phyloP scores from a whole-genome alignment of 2,329 filamentous ascomycete genomes.

The Hymenotorrendiella dingleyae region DNA sequence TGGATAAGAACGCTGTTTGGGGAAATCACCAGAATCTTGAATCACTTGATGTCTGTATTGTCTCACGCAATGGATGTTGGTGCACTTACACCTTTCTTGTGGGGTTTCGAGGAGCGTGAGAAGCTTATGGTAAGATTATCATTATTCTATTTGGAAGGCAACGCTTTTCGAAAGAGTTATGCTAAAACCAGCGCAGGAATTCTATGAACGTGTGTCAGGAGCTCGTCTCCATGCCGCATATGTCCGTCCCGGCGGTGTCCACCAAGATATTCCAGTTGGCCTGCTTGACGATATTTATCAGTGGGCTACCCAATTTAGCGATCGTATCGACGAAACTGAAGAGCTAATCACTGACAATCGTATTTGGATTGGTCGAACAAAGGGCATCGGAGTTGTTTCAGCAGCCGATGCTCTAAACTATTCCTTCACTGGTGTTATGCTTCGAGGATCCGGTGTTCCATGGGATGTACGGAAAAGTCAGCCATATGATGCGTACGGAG shows the following conservation, averaged over 20 bases:
- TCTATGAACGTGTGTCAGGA: constrained; percentile 98
- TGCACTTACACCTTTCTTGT: constrained; percentile 94
- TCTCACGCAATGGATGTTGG: constrained; percentile 99
- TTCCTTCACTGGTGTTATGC: constrained; percentile 95
- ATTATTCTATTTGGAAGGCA: constrained; percentile 12
- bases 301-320: constrained; percentile 98
- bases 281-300: constrained; percentile 98
- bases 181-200: constrained; percentile 61
- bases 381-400: constrained; percentile 84
- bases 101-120: constrained; percentile 99
- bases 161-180: background rate
- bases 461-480: constrained; percentile 96
- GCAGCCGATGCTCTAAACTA: constrained; percentile 95
- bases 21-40: constrained; percentile 88
- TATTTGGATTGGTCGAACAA: constrained; percentile 93
- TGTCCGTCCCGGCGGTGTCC: constrained; percentile 91
- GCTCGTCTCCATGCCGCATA: constrained; percentile 97
- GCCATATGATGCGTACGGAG: constrained; percentile 95
- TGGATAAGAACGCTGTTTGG: constrained; percentile 95
- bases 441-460: constrained; percentile 90
- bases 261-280: constrained; percentile 88
- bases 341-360: constrained; percentile 98
- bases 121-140: constrained; percentile 82
- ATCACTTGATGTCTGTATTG: constrained; percentile 96
- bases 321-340: constrained; percentile 97